Conservation (phyloP, 139 green algal genomes). For the Closterium sp. region DNA sequence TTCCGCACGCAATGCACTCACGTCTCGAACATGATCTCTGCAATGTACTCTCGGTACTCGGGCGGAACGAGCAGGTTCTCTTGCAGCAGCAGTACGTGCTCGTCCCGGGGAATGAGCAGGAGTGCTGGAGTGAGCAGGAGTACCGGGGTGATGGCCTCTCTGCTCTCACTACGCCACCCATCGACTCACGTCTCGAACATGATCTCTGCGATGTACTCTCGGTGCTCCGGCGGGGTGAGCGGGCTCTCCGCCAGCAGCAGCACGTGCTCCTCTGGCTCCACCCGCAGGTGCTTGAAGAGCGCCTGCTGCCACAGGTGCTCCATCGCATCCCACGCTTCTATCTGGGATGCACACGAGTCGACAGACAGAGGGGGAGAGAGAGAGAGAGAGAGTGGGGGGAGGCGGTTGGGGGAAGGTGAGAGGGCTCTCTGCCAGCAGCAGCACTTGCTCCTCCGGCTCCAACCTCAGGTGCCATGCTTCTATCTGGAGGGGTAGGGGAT, state of each 20-base stretch:
- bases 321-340: constrained; percentile 75
- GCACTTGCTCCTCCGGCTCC: constrained; percentile 28
- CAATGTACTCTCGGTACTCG: constrained; percentile 71
- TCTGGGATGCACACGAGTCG: constrained; percentile 49
- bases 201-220: constrained; percentile 76
- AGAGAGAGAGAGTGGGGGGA: not conserved
- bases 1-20: not conserved
- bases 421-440: not conserved
- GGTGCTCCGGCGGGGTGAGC: constrained; percentile 75
- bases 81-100: constrained; percentile 76
- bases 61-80: constrained; percentile 77
- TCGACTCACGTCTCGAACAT: constrained; percentile 74
- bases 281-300: constrained; percentile 62
- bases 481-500: too few relatives aligned
- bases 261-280: constrained; percentile 71
- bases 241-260: constrained; percentile 81
- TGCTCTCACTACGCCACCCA: not conserved
- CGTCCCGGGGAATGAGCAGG: too few relatives aligned
- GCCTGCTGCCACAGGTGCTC: constrained; percentile 71
- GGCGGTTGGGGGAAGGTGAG: constrained; percentile 50
- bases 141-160: constrained; percentile 62
- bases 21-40: constrained; percentile 85
- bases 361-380: not conserved
- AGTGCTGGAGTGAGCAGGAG: constrained; percentile 78
- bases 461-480: constrained; percentile 52